Evolutionary conservation across 192 early-diverging fungal genomes (phyloP), one percentile per base, ranked within the genome.

Genomic region (Gaertneriomyces sp.): DNA sequence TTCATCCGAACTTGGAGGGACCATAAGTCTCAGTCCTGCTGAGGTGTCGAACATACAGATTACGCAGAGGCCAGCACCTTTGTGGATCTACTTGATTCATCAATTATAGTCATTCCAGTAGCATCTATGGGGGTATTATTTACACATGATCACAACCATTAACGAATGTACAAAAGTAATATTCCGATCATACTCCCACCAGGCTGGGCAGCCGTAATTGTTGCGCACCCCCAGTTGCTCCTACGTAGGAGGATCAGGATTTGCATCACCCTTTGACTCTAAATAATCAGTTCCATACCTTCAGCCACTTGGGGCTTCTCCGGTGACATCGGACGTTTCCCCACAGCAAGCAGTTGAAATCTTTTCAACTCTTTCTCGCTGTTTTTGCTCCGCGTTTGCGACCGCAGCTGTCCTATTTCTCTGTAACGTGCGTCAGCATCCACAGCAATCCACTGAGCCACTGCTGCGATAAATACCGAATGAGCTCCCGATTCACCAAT

Each of bases 401-500:
- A 52, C 8, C 59, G 49, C 42, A 71, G 25, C 25, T 33, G 25
- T 74, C 51, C 71, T 78, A 51, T 74, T 69, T 11, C 72, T 74
- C 49, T 19, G 68, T 50, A 25, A 25, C 53, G 45, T 42, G 58
- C 12, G 51, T 40, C 39, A 59, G 58, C 4, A 19, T 8, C 45
- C 6, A 2, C 10, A 5, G 9, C 3, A 69, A 39, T 19, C 57
- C 17, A 25, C 25, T 60, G 11, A 60, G 2, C 2, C 2, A 2
- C 12, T 45, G 10, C 38, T 6, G 7, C 12, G 49, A n/a, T 14
- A 42, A 38, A 6, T 62, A 80, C 76, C 66, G 68, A 33, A 81
- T 74, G 42, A 82, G 61, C 5, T 19, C n/a, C 64, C 79, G 73
- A 66, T 83, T 83, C 39, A 68, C 68, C 54, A 68, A 51, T 61